Conservation (phyloP, 371 early-diverging fungal genomes). For the Mortierella sp. region DNA sequence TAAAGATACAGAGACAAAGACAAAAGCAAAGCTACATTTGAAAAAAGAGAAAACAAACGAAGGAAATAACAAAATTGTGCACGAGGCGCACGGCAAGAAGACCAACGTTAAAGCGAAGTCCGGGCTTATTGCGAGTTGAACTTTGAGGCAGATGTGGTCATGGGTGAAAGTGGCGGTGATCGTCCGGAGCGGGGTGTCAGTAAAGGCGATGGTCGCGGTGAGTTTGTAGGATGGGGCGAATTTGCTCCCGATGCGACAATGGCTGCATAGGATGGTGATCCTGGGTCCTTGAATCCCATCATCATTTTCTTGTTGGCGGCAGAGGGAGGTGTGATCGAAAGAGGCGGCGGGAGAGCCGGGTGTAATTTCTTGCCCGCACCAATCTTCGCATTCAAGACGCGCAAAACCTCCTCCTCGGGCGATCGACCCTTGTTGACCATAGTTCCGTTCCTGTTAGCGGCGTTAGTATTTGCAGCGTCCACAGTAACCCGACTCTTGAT, state of each 20-base stretch:
- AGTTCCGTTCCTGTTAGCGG: neutral
- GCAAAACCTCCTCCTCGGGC: constrained; percentile 43
- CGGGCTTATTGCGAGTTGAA: neutral
- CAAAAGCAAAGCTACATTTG: neutral
- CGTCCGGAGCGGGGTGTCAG: too few relatives aligned
- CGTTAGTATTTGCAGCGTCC: neutral
- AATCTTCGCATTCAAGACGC: constrained; percentile 48
- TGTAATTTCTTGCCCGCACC: constrained; percentile 13
- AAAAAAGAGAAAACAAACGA: neutral
- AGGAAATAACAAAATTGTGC: constrained; percentile 9
- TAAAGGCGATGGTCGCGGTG: constrained; percentile 10
- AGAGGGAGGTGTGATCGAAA: constrained; percentile 3
- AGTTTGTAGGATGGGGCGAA: constrained; percentile 25
- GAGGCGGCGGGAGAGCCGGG: constrained; percentile 1
- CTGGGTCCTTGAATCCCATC: constrained; percentile 20
- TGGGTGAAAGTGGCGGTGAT: constrained; percentile 14
- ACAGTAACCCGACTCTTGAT: neutral
- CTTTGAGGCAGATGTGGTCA: neutral
- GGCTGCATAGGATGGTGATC: constrained; percentile 51
- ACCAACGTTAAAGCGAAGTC: neutral
- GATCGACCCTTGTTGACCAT: constrained; percentile 18
- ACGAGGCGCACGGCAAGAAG: neutral
- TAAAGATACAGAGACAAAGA: neutral
- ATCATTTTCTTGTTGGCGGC: constrained; percentile 2
- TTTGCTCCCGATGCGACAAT: constrained; percentile 49